Base-by-base conservation (phyloP, 768 basidiomycete genomes). In the Pleurotus citrinopileatus region DNA sequence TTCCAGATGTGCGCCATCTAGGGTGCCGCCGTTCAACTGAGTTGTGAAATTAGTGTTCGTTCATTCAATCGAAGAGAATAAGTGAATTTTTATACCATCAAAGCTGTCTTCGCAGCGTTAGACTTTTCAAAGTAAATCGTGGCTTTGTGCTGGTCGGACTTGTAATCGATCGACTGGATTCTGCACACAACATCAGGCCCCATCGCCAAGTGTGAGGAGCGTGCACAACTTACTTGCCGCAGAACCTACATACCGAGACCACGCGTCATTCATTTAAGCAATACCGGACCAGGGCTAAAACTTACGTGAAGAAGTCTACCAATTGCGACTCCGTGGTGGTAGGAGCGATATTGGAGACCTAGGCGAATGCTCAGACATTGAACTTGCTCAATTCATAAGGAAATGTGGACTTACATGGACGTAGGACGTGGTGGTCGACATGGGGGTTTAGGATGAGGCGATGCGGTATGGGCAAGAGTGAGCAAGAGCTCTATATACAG, bases 101-200 rank as follows among this genome's bases (percentile, higher is more conserved):
- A 68, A 10, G 93, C 94, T 0, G 94, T 96, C 70, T 86, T 86
- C 4, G 87, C 93, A 1, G 94, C 89, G 2, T 82, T 82, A 3
- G 82, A 70, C 70, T 95, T 97, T 67, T 91, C 87, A 63, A 97
- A 98, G 47, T 82, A 70, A 60, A 98, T 82, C 25, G 75, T 75
- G n/a, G 94, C 95, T 4, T 57, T 67, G 43, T 67, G 66, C 17
- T 73, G 72, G 44, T 74, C 60, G 26, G 66, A 67, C 10, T 64
- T 66, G 47, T 69, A 65, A 23, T 89, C 81, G 66, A 94, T 83
- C n/a, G 75, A 74, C 15, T 67, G 64, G 67, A 94, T 92, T 63
- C 86, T 91, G 60, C 3, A 37, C n/a, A n/a, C n/a, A n/a, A n/a
- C n/a, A n/a, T n/a, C n/a, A n/a, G n/a, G n/a, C n/a, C n/a, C n/a